These are phyloP conservation scores for Novymonas esmeraldas DNA, from an alignment of 208 protist species.

Conservation along the genomic window DNA sequence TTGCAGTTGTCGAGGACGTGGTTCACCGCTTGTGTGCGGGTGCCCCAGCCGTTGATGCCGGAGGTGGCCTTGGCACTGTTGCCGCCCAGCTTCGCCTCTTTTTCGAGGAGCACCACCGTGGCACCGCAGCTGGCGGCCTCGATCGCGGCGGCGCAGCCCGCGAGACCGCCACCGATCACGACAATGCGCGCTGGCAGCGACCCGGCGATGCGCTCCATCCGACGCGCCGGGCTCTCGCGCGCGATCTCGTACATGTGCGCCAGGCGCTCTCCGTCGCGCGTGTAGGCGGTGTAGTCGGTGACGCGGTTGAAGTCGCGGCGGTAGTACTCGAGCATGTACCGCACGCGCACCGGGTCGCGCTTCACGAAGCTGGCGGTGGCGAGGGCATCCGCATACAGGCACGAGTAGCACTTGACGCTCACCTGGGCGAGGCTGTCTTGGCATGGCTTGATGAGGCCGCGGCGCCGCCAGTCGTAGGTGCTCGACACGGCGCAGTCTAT, in stretches of 20 bases:
- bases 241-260: conserved; percentile 73
- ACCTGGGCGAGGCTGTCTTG: conserved; percentile 50
- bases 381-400: conserved; percentile 79
- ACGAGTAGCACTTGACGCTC: conserved; percentile 67
- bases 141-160: conserved; percentile 61
- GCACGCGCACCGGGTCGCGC: conserved; percentile 48
- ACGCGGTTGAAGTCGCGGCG: conserved; percentile 50
- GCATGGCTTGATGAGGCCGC: conserved; percentile 35
- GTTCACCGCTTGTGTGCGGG: conserved; percentile 62
- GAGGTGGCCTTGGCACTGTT: conserved; percentile 95
- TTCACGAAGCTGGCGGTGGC: conserved; percentile 65
- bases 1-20: conserved; percentile 49
- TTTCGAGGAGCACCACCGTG: conserved; percentile 83
- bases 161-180: conserved; percentile 70
- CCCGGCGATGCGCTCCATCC: conserved; percentile 53
- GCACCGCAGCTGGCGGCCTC: conserved; percentile 66
- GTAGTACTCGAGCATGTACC: conserved; percentile 61
- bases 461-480: conserved; percentile 47
- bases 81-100: conserved; percentile 75
- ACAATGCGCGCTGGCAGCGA: conserved; percentile 60
- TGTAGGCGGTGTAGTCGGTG: conserved; percentile 65
- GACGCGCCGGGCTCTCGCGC: conserved; percentile 44
- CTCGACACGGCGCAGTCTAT: conserved; percentile 38
- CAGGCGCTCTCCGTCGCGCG: conserved; percentile 53
- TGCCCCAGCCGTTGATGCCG: conserved; percentile 91